These are phyloP conservation scores for Bassia scoparia DNA, from an alignment of 148 eudicot genomes.

Conservation along the genomic window DNA sequence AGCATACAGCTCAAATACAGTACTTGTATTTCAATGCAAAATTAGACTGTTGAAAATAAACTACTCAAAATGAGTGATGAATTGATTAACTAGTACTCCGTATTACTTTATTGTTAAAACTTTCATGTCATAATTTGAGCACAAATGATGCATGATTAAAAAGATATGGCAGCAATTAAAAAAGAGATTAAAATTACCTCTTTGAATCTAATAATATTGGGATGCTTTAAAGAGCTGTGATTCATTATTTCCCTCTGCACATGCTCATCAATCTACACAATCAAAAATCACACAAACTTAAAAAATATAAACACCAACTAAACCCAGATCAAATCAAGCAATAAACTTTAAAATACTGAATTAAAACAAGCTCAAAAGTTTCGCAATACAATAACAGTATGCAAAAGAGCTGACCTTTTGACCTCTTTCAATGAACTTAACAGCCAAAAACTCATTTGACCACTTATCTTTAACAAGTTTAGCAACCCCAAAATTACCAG, in stretches of 20 bases:
- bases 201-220: constrained; percentile 75
- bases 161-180: background rate
- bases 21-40: too few relatives aligned
- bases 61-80: too few relatives aligned
- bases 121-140: background rate
- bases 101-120: background rate
- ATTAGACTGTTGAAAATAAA: too few relatives aligned
- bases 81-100: too few relatives aligned
- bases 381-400: background rate
- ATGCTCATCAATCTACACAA: constrained; percentile 82
- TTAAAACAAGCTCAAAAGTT: background rate
- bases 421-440: constrained; percentile 83
- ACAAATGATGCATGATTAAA: background rate
- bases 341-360: background rate
- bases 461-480: constrained; percentile 71
- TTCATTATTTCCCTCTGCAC: constrained; percentile 90
- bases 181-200: constrained; percentile 42
- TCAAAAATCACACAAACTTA: background rate
- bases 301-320: background rate
- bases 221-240: constrained; percentile 82
- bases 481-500: constrained; percentile 88
- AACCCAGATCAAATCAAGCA: background rate
- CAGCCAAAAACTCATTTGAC: constrained; percentile 58
- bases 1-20: too few relatives aligned
- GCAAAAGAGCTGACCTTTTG: constrained; percentile 44